Conservation (phyloP, 192 early-diverging fungal species). For the Coemansia umbellata region DNA sequence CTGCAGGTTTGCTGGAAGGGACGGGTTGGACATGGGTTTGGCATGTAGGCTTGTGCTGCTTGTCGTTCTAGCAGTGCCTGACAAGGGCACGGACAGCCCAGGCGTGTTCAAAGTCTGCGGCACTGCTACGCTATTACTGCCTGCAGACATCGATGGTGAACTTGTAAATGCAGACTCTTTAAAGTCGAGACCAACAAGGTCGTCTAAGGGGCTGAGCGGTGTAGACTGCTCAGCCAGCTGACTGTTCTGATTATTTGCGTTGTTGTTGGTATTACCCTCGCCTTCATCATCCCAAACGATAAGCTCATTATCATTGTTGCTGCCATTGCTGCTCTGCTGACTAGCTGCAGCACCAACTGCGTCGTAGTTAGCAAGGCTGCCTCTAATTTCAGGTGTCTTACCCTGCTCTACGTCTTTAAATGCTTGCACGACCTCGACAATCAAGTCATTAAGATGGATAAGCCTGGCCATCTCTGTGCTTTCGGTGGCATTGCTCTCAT, state of each 20-base stretch:
- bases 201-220: slow-evolving; percentile 23
- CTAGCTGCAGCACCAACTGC: neutral
- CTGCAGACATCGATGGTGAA: neutral
- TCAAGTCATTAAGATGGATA: slow-evolving; percentile 36
- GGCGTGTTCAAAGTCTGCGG: slow-evolving; percentile 17
- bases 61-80: neutral
- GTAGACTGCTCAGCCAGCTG: neutral
- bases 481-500: slow-evolving; percentile 12
- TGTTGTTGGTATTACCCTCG: neutral
- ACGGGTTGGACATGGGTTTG: slow-evolving; percentile 45
- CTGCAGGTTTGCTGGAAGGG: slow-evolving; percentile 34
- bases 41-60: neutral
- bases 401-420: slow-evolving; percentile 34
- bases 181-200: slow-evolving; percentile 39
- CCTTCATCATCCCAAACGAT: slow-evolving; percentile 28
- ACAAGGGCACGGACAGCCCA: slow-evolving; percentile 11
- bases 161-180: slow-evolving; percentile 2
- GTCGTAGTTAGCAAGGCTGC: neutral
- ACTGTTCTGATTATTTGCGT: neutral
- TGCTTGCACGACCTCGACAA: slow-evolving; percentile 32
- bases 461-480: slow-evolving; percentile 31
- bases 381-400: slow-evolving; percentile 13
- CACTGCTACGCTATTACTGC: neutral
- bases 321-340: neutral
- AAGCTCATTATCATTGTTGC: slow-evolving; percentile 11